A percentile compares a stretch with the other conserved stretches of the same genome.
Evolutionary conservation across 1,139 yeast species (phyloP).

Genomic region (Wickerhamiella pararugosa): DNA sequence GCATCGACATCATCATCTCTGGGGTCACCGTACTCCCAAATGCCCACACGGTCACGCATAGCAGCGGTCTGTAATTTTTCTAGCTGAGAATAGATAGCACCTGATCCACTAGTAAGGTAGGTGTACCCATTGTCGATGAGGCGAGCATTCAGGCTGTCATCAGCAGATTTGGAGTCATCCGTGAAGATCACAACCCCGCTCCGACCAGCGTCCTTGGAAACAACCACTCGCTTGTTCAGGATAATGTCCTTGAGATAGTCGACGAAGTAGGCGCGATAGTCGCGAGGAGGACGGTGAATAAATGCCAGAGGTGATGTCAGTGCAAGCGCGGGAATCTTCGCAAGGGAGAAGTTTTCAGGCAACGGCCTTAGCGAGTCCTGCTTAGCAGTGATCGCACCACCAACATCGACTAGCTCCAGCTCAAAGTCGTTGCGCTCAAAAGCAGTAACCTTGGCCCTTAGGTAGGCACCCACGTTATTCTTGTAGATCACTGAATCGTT

Average conservation of each 20-base stretch:
- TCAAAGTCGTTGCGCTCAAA: slow-evolving; percentile 36
- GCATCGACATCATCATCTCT: slow-evolving; percentile 34
- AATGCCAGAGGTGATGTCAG: slow-evolving; percentile 41
- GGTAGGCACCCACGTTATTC: slow-evolving; percentile 36
- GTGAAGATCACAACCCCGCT: slow-evolving; percentile 38
- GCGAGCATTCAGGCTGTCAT: slow-evolving; percentile 48
- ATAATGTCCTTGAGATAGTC: slow-evolving; percentile 41
- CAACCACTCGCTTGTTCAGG: slow-evolving; percentile 40
- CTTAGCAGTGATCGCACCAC: slow-evolving; percentile 18
- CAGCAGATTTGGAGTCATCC: slow-evolving; percentile 41
- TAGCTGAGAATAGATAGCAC: slow-evolving; percentile 20
- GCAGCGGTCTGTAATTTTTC: slow-evolving; percentile 36
- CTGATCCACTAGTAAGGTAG: slow-evolving; percentile 31
- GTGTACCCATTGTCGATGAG: slow-evolving; percentile 54
- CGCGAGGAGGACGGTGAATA: slow-evolving; percentile 46
- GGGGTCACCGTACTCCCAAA: slow-evolving; percentile 75
- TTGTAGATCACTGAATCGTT: slow-evolving; percentile 49
- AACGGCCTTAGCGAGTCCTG: slow-evolving; percentile 36
- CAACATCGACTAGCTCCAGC: slow-evolving; percentile 53
- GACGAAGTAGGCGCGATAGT: slow-evolving; percentile 46
- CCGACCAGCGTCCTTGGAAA: slow-evolving; percentile 29
- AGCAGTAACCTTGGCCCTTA: slow-evolving; percentile 43
- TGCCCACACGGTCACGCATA: slow-evolving; percentile 41
- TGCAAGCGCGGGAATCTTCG: slow-evolving; percentile 40
- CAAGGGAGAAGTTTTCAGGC: slow-evolving; percentile 36